Conservation (phyloP, 169 alveolate species). For the Pseudocohnilembus persalinus region DNA sequence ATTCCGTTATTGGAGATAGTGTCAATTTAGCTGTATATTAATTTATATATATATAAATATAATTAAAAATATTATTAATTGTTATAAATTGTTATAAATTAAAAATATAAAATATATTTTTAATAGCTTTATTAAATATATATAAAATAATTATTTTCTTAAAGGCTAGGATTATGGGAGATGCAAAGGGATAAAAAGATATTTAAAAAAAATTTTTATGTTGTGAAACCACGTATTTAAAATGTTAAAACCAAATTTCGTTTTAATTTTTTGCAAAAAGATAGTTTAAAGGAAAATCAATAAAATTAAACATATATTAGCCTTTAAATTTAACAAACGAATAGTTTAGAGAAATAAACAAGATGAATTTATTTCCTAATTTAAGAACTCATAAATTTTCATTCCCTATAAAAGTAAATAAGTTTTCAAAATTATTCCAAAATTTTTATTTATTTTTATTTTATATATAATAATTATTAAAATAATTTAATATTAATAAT, state of each 20-base stretch:
- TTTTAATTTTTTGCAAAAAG: constrained; percentile 19
- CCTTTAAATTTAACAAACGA: constrained; percentile 61
- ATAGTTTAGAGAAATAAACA: not conserved
- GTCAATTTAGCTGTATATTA: constrained; percentile 74
- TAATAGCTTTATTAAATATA: too few relatives aligned
- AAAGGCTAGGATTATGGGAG: constrained; percentile 58
- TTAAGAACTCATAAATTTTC: constrained; percentile 8
- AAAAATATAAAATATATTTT: too few relatives aligned
- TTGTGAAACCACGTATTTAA: constrained; percentile 53
- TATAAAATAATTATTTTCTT: too few relatives aligned
- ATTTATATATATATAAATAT: too few relatives aligned
- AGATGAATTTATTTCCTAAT: not conserved
- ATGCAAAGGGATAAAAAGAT: constrained; percentile 45
- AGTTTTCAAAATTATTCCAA: too few relatives aligned
- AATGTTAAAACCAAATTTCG: constrained; percentile 57
- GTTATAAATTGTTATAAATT: too few relatives aligned
- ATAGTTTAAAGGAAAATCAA: constrained; percentile 41
- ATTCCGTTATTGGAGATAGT: constrained; percentile 78
- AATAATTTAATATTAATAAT: too few relatives aligned
- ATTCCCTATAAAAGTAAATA: not conserved
- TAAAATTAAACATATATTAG: constrained; percentile 54
- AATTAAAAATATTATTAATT: too few relatives aligned
- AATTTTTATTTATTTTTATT: too few relatives aligned
- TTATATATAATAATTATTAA: too few relatives aligned
- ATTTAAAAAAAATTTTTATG: constrained; percentile 51